Evolutionary conservation across 352 stramenopile genomes (phyloP).

Genomic region (Globisporangium nunn): DNA sequence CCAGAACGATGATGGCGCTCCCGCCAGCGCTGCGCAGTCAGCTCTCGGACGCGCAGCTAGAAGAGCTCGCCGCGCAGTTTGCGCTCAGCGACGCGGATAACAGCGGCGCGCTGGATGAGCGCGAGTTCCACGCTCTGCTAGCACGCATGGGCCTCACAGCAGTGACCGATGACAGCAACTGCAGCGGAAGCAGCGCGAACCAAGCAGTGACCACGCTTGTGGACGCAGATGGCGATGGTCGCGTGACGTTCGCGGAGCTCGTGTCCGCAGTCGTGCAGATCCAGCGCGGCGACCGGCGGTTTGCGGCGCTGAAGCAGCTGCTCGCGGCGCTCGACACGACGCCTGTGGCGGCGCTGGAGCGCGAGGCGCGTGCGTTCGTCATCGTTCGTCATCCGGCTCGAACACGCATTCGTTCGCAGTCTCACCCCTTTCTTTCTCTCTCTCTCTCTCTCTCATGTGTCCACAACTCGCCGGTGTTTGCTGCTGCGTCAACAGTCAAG

Average conservation of each 20-base stretch:
- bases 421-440: background rate
- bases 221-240: conserved; percentile 48
- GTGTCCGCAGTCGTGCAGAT: conserved; percentile 45
- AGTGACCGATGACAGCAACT: conserved; percentile 11
- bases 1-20: background rate
- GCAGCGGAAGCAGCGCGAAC: background rate
- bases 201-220: conserved; percentile 6
- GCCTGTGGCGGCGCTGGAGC: conserved; percentile 48
- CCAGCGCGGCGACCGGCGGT: conserved; percentile 42
- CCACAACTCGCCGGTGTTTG: no score
- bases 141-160: conserved; percentile 43
- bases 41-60: conserved; percentile 39
- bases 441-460: background rate
- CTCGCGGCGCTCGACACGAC: conserved; percentile 53
- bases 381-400: background rate
- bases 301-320: conserved; percentile 34
- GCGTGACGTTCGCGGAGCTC: conserved; percentile 59
- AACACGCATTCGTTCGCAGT: background rate
- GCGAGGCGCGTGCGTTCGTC: conserved; percentile 29
- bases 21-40: conserved; percentile 2
- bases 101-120: conserved; percentile 56
- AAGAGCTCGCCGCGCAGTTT: conserved; percentile 64
- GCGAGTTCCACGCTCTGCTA: conserved; percentile 55
- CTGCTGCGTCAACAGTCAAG: conserved; percentile 20
- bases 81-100: conserved; percentile 41